Conservation (phyloP, 441 rosid species). For the Melastoma candidum region DNA sequence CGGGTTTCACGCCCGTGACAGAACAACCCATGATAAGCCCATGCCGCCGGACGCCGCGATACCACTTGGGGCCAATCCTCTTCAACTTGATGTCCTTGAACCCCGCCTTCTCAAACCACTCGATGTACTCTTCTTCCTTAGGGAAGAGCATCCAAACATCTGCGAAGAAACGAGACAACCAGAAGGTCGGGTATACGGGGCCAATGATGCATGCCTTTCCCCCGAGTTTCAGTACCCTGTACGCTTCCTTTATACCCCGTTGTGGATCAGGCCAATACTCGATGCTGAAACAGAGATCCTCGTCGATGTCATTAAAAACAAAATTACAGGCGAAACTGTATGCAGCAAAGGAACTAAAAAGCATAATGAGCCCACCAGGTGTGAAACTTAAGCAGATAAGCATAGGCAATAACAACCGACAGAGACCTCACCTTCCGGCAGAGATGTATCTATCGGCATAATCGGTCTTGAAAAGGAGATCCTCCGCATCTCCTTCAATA, state of each 20-base stretch:
- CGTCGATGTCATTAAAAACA: too few relatives aligned
- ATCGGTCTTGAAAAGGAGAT: slow-evolving; percentile 78
- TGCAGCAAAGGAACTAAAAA: too few relatives aligned
- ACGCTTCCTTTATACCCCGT: slow-evolving; percentile 89
- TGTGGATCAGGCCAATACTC: slow-evolving; percentile 99
- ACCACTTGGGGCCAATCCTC: slow-evolving; percentile 98
- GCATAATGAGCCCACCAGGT: too few relatives aligned
- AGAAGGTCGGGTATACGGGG: slow-evolving; percentile 90
- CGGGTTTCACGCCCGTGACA: slow-evolving; percentile 85
- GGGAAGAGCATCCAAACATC: slow-evolving; percentile 99
- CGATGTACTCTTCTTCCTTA: slow-evolving; percentile 95
- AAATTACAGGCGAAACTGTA: too few relatives aligned
- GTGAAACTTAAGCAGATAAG: too few relatives aligned
- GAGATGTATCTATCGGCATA: slow-evolving; percentile 89
- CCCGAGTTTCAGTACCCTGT: slow-evolving; percentile 81
- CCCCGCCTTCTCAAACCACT: slow-evolving; percentile 87
- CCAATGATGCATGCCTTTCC: slow-evolving; percentile 94
- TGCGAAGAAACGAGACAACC: slow-evolving; percentile 94
- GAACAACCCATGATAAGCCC: slow-evolving; percentile 98
- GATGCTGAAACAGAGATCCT: slow-evolving; percentile 36
- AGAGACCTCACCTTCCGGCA: slow-evolving; percentile 57
- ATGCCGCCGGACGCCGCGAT: slow-evolving; percentile 90
- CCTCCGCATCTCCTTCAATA: slow-evolving; percentile 91
- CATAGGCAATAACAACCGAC: too few relatives aligned
- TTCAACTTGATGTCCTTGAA: slow-evolving; percentile 83